A percentile compares a stretch with the other conserved stretches of the same genome.
Conservation (phyloP, 164 flowering plant species). For the Amborella trichopoda region DNA sequence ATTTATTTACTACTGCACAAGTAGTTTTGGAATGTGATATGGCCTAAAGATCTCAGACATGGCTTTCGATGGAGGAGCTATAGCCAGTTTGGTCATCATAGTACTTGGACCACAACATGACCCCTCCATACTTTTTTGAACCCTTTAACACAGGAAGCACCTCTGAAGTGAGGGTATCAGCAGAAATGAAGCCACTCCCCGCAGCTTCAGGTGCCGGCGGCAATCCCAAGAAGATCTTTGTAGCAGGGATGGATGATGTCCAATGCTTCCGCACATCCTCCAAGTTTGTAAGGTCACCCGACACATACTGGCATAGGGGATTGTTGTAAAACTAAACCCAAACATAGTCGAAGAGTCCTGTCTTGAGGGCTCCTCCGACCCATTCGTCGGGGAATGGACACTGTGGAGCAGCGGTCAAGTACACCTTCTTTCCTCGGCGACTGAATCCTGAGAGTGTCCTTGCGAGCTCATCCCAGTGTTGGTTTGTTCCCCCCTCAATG, state of each 20-base stretch:
- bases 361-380: slow-evolving; percentile 8
- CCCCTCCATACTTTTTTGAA: slow-evolving; percentile 6
- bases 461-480: slow-evolving; percentile 14
- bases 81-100: not conserved
- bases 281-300: slow-evolving; percentile 3
- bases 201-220: too few species aligned
- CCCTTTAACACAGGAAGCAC: slow-evolving; percentile 3
- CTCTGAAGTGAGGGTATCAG: not conserved
- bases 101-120: too few species aligned
- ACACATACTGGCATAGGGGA: slow-evolving; percentile 3
- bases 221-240: slow-evolving; percentile 2
- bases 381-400: slow-evolving; percentile 16
- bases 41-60: too few species aligned
- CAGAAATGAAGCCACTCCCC: too few species aligned
- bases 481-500: slow-evolving; percentile 3
- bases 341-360: slow-evolving; percentile 24
- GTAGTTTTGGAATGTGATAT: too few species aligned
- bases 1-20: too few species aligned
- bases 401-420: slow-evolving; percentile 18
- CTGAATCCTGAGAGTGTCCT: slow-evolving; percentile 2
- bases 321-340: slow-evolving; percentile 25
- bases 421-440: slow-evolving; percentile 9
- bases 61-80: too few species aligned
- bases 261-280: slow-evolving; percentile 2
- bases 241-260: too few species aligned